Evolutionary conservation across 345 rosid genomes (phyloP).

Genomic region (Raphanus raphanistrum): DNA sequence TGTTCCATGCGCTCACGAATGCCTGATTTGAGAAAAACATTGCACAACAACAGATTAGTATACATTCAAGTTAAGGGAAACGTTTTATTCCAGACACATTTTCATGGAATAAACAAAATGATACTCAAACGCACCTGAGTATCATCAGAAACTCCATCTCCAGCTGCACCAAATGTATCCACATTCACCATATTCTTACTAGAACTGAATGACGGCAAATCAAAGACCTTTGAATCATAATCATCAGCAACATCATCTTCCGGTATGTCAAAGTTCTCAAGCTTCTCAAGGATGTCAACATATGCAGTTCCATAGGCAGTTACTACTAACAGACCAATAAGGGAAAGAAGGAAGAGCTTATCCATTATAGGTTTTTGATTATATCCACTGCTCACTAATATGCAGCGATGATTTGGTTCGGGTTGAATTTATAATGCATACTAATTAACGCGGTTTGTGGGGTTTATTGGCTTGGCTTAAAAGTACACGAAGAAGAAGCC

Average conservation of each 20-base stretch:
- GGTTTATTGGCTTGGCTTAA: slow-evolving; percentile 87
- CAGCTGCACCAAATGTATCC: slow-evolving; percentile 90
- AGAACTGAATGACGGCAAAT: slow-evolving; percentile 52
- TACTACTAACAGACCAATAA: slow-evolving; percentile 54
- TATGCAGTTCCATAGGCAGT: slow-evolving; percentile 56
- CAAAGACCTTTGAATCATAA: slow-evolving; percentile 43
- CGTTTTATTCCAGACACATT: neutral
- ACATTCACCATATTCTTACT: slow-evolving; percentile 81
- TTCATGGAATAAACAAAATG: slow-evolving; percentile 1
- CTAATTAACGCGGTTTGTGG: slow-evolving; percentile 56
- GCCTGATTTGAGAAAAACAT: slow-evolving; percentile 52
- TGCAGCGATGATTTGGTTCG: slow-evolving; percentile 43
- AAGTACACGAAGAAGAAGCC: slow-evolving; percentile 62
- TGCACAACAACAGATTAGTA: slow-evolving; percentile 18
- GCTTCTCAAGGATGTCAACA: slow-evolving; percentile 48
- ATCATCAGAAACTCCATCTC: slow-evolving; percentile 95
- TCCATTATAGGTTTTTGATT: slow-evolving; percentile 49
- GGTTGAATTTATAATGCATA: slow-evolving; percentile 60
- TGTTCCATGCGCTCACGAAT: slow-evolving; percentile 76
- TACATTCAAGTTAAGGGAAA: neutral
- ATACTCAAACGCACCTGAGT: slow-evolving; percentile 60
- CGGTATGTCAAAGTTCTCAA: slow-evolving; percentile 56
- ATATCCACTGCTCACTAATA: slow-evolving; percentile 30
- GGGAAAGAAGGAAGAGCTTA: slow-evolving; percentile 50
- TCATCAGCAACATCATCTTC: slow-evolving; percentile 53